These are phyloP conservation scores for Aspergillus avenaceus DNA, from an alignment of 495 filamentous ascomycete species.

Conservation along the genomic window DNA sequence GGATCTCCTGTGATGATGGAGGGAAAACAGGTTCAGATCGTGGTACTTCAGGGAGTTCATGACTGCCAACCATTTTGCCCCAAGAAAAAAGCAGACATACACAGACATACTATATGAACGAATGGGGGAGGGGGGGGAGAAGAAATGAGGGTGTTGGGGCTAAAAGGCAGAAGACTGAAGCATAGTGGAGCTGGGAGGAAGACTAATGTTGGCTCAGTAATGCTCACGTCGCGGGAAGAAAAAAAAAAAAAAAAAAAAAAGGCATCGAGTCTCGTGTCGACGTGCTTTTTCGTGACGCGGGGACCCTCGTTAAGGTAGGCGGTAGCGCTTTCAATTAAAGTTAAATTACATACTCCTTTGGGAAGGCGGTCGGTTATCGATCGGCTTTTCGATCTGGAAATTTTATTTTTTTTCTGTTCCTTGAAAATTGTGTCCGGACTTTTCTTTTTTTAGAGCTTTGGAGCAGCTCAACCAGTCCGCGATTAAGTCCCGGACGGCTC, in stretches of 20 bases:
- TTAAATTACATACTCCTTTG: background rate
- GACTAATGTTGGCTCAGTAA: conserved; percentile 6
- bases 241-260: too few species aligned
- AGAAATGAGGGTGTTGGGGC: conserved; percentile 4
- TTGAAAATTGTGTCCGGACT: conserved; percentile 26
- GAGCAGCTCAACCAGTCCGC: conserved; percentile 19
- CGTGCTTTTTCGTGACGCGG: conserved; percentile 28
- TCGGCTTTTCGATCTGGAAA: conserved; percentile 22
- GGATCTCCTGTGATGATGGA: conserved; percentile 32
- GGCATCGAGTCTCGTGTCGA: conserved; percentile 18
- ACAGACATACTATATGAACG: conserved; percentile 21
- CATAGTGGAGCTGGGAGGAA: conserved; percentile 14
- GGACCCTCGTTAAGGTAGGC: conserved; percentile 13
- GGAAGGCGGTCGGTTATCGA: conserved; percentile 15
- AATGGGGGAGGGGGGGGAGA: conserved; percentile 2
- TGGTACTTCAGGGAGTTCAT: conserved; percentile 36
- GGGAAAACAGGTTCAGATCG: conserved; percentile 41
- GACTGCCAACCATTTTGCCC: conserved; percentile 33
- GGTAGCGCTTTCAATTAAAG: conserved; percentile 12
- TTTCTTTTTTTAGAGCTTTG: conserved; percentile 30
- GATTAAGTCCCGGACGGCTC: conserved; percentile 6
- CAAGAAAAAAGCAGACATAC: conserved; percentile 15
- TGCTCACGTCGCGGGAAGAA: conserved; percentile 18
- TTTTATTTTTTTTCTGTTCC: conserved; percentile 37
- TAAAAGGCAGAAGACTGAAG: conserved; percentile 7